Evolutionary conservation across 2,329 filamentous ascomycete genomes (phyloP).

Genomic region (Drechslerella coelobrocha): DNA sequence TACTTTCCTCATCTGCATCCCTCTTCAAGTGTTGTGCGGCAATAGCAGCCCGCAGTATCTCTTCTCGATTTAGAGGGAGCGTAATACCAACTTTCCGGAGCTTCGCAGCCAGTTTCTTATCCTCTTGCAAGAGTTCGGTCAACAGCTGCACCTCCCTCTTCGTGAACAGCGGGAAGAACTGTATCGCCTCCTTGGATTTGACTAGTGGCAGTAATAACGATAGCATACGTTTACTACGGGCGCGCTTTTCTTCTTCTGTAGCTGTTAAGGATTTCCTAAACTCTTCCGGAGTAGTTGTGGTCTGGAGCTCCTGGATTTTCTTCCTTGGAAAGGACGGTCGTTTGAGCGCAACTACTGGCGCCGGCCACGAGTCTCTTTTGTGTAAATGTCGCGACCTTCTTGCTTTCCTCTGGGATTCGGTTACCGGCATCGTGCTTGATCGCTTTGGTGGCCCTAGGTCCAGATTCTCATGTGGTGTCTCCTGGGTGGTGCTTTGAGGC

Average conservation of each 20-base stretch:
- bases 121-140: conserved; percentile 39
- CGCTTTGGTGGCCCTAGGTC: conserved; percentile 25
- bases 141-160: conserved; percentile 39
- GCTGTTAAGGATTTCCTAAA: conserved; percentile 33
- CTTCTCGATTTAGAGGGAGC: conserved; percentile 35
- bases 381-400: conserved; percentile 18
- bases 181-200: conserved; percentile 42
- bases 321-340: conserved; percentile 45
- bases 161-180: conserved; percentile 45
- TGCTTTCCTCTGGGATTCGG: conserved; percentile 18
- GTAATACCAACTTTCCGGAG: conserved; percentile 37
- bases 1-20: conserved; percentile 29
- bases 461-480: neutral
- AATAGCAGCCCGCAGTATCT: conserved; percentile 35
- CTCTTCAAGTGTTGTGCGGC: neutral
- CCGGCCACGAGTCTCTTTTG: conserved; percentile 42
- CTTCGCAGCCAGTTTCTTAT: conserved; percentile 34
- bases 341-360: conserved; percentile 34
- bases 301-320: conserved; percentile 46
- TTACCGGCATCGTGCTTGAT: conserved; percentile 34
- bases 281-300: conserved; percentile 38
- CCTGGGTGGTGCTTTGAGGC: conserved; percentile 5
- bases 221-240: conserved; percentile 38
- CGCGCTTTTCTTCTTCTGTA: conserved; percentile 33
- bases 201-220: conserved; percentile 33